Base-by-base conservation (phyloP, 1,139 yeast species). In the Pichia sp. region DNA sequence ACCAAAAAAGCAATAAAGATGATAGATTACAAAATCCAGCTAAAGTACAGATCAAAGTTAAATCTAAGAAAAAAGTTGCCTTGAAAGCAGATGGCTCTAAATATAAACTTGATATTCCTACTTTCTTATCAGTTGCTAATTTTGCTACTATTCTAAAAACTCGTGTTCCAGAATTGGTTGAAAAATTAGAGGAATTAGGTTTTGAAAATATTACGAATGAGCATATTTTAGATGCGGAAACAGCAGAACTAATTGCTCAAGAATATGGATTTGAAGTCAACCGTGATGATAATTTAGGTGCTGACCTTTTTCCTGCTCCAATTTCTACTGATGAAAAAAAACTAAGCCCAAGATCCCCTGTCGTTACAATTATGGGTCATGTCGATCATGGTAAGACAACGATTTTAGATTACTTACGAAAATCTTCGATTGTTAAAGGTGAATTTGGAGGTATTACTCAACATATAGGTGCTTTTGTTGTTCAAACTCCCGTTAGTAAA, bases 371-470 rank as follows among this genome's bases (percentile, higher is more conserved):
- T 43, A 92, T 92, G 97, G 99, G 99, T 5, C 99, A 92, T 64
- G 98, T 92, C 35, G 99, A 92, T 64, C 99, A 92, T 61, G 99
- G 99, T 1, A 92, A 92, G 61, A 92, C 99, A 2, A 90, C 98
- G 0, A 83, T 92, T 52, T 71, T 92, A 48, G 98, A 94, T 61
- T 77, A 80, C 55, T 68, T 94, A 55, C 73, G 97, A 40, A 87
- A 87, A 55, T 82, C 96, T 0, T 78, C 89, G 0, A 78, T 92
- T 8, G 97, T 84, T 0, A 78, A 79, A 29, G 76, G 80, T 36
- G 99, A 92, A 59, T 87, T 82, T 62, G 99, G 99, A 41, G 98
- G 99, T 24, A 92, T 92, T 43, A 92, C 99, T 0, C 99, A 92
- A 62, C 97, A 90, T 61, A 92, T 92, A 50, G 98, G 98, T 61